These are phyloP conservation scores for Stemphylium lycopersici DNA, from an alignment of 2,329 filamentous ascomycete species.

Conservation along the genomic window DNA sequence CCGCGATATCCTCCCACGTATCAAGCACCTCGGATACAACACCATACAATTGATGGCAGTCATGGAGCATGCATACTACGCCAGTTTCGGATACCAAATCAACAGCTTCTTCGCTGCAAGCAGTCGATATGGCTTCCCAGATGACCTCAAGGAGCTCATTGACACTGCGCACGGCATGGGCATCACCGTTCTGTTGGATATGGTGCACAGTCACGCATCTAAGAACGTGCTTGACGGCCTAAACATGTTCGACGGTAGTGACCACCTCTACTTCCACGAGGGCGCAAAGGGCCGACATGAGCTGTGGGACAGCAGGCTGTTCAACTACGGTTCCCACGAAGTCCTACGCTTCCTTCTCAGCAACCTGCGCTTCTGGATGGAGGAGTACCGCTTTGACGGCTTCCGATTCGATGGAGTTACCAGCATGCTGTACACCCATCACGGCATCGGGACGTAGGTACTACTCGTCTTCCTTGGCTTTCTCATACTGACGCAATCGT, in stretches of 20 bases:
- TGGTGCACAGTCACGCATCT: conserved; percentile 96
- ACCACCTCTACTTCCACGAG: conserved; percentile 94
- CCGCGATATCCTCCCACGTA: conserved; percentile 85
- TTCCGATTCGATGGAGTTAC: conserved; percentile 98
- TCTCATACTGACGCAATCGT: conserved; percentile 31
- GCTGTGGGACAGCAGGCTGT: conserved; percentile 93
- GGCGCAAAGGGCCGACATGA: conserved; percentile 86
- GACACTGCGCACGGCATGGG: conserved; percentile 93
- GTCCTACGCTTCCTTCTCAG: conserved; percentile 94
- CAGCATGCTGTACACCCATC: conserved; percentile 95
- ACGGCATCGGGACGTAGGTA: conserved; percentile 93
- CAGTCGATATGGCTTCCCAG: conserved; percentile 90
- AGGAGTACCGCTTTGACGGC: conserved; percentile 94
- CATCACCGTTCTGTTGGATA: conserved; percentile 87
- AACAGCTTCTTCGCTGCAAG: conserved; percentile 99
- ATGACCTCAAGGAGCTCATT: conserved; percentile 95
- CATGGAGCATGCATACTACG: conserved; percentile 99
- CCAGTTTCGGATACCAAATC: conserved; percentile 97
- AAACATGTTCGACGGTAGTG: conserved; percentile 94
- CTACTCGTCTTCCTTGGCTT: background rate
- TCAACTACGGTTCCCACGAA: conserved; percentile 96
- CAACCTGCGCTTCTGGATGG: conserved; percentile 98
- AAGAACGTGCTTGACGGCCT: conserved; percentile 96
- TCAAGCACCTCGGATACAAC: conserved; percentile 91
- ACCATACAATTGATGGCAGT: conserved; percentile 98